Percentiles rank a stretch among this genome's conserved stretches.
phyloP scores from a whole-genome alignment of 148 eudicot species.

The Salicornia ramosissima region DNA sequence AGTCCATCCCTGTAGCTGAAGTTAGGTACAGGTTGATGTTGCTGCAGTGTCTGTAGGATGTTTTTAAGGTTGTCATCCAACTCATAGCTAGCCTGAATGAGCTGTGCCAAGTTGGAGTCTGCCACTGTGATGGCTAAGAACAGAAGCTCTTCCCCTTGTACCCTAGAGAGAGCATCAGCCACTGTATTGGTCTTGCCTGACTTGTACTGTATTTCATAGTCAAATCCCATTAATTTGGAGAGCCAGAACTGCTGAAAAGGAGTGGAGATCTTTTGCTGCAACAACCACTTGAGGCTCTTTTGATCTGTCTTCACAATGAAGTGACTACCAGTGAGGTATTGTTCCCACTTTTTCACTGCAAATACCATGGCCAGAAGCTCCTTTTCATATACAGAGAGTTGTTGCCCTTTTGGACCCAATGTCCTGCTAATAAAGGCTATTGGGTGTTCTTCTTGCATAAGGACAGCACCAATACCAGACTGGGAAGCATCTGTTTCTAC shows the following conservation, averaged over 20 bases:
- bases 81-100: neutral
- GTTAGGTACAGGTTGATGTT: neutral
- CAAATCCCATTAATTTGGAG: no score
- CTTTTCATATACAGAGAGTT: neutral
- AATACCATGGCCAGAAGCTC: neutral
- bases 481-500: neutral
- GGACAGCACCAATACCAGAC: no score
- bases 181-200: no score
- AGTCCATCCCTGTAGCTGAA: neutral
- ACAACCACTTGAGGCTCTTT: no score
- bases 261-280: no score
- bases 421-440: neutral
- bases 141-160: no score
- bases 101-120: neutral
- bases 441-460: neutral
- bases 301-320: no score
- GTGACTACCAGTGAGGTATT: neutral
- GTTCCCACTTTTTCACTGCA: neutral
- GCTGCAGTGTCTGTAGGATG: neutral
- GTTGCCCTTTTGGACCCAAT: neutral
- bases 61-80: no score
- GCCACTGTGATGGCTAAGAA: neutral
- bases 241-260: no score
- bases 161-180: no score
- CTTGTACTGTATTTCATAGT: no score